A percentile compares a stretch with the other conserved stretches of the same genome.
These are phyloP conservation scores for Hirschfeldia incana DNA, from an alignment of 345 rosid species.

Conservation along the genomic window DNA sequence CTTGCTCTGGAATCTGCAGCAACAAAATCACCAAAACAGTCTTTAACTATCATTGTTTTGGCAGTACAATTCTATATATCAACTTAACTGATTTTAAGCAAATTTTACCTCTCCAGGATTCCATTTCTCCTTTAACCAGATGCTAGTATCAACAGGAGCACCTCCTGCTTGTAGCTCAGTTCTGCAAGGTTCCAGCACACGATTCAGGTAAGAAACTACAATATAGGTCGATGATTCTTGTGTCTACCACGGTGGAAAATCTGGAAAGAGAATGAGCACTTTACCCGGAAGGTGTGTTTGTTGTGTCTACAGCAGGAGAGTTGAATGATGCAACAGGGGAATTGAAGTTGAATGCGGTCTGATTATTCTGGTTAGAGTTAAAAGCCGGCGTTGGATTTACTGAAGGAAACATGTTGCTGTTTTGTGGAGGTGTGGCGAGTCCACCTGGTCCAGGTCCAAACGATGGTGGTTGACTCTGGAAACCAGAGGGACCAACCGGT, in stretches of 20 bases:
- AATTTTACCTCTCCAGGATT: conserved; percentile 71
- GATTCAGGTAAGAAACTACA: conserved; percentile 20
- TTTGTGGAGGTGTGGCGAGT: conserved; percentile 26
- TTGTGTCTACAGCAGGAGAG: conserved; percentile 17
- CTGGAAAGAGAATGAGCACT: conserved; percentile 4
- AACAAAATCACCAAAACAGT: neutral
- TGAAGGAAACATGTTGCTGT: conserved; percentile 30
- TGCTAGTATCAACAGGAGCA: conserved; percentile 50
- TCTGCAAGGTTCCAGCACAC: conserved; percentile 40
- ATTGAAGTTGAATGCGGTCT: conserved; percentile 25
- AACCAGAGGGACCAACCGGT: conserved; percentile 26
- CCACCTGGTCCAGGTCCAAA: conserved; percentile 39
- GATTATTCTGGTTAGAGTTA: conserved; percentile 32
- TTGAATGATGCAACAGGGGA: conserved; percentile 24
- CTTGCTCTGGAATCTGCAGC: conserved; percentile 42
- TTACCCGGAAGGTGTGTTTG: conserved; percentile 37
- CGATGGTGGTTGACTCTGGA: conserved; percentile 29
- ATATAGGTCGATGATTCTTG: conserved; percentile 9
- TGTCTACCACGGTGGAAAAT: neutral
- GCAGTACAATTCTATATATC: neutral
- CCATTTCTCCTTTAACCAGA: conserved; percentile 87
- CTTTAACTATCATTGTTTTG: neutral
- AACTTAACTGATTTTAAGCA: neutral
- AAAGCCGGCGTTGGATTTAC: conserved; percentile 5
- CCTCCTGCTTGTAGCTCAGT: conserved; percentile 37